Conservation (phyloP, 2,329 filamentous ascomycete genomes). For the Fusarium anthophilum region DNA sequence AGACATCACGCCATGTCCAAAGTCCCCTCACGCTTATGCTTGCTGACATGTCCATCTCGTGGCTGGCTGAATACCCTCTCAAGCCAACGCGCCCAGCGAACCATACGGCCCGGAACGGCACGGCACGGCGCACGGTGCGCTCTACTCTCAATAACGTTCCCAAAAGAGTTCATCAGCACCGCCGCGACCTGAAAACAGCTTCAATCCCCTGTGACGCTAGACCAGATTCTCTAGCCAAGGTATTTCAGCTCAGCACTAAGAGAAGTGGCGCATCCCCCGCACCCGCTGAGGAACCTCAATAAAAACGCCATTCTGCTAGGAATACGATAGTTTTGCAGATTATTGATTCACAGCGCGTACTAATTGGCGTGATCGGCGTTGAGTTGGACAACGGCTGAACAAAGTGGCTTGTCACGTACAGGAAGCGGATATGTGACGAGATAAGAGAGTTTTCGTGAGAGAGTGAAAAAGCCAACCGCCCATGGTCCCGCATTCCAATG, state of each 20-base stretch:
- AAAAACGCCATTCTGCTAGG: background rate
- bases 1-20: background rate
- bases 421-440: background rate
- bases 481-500: background rate
- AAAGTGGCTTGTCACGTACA: background rate
- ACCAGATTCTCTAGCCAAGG: background rate
- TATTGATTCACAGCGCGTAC: background rate
- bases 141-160: background rate
- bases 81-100: background rate
- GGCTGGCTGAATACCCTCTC: background rate
- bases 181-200: background rate
- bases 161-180: background rate
- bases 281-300: background rate
- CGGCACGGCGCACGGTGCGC: background rate
- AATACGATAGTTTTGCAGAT: background rate
- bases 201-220: background rate
- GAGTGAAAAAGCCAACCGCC: background rate
- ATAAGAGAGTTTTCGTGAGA: background rate
- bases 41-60: background rate
- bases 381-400: background rate
- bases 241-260: slow-evolving; percentile 1
- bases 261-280: background rate
- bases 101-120: background rate
- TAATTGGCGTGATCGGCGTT: background rate
- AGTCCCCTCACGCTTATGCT: background rate